Base-by-base conservation (phyloP, 257 asterid genomes). In the Cinchona pubescens region DNA sequence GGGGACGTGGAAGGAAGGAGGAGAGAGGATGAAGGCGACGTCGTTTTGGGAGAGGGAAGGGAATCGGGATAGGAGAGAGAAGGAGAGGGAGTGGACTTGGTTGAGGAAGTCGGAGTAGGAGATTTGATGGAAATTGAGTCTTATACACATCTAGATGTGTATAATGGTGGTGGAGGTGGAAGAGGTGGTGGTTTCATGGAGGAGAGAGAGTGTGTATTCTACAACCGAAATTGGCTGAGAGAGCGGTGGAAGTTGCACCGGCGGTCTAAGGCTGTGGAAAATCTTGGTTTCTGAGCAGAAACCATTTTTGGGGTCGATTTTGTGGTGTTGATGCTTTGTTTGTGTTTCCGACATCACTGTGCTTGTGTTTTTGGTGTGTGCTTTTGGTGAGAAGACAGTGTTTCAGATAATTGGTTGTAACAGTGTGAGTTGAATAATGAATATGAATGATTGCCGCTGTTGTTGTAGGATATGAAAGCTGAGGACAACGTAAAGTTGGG, bases 21-120 rank as follows among this genome's bases (percentile, higher is more conserved):
- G 97, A 29, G 91, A 79, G 80, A 94, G 81, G 75, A 94, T 53
- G 77, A 94, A 89, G 0, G 93, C 98, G 78, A 88, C 97, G 77
- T 85, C 89, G 83, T 85, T 79, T n/a, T 74, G 58, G 37, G 93
- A 85, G 48, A 93, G 85, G 42, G 86, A 83, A 48, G 90, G 90
- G 69, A 71, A 69, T 4, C 74, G 69, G 27, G 89, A 42, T 64
- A 53, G 81, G 67, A 94, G 87, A 19, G 88, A 83, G 56, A 77
- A 1, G 14, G 97, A 82, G 75, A 94, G 96, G 23, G 96, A 86
- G 4, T 68, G 58, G 32, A 82, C 85, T 74, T 85, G 92, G 32
- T 37, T 71, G 79, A 92, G 81, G 79, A 94, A 92, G 38, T 82
- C 61, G 15, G 90, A 42, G 91, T 84, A 94, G 0, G 88, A 58